Evolutionary conservation across 768 basidiomycete genomes (phyloP).

Genomic region (Podaxis sp.): DNA sequence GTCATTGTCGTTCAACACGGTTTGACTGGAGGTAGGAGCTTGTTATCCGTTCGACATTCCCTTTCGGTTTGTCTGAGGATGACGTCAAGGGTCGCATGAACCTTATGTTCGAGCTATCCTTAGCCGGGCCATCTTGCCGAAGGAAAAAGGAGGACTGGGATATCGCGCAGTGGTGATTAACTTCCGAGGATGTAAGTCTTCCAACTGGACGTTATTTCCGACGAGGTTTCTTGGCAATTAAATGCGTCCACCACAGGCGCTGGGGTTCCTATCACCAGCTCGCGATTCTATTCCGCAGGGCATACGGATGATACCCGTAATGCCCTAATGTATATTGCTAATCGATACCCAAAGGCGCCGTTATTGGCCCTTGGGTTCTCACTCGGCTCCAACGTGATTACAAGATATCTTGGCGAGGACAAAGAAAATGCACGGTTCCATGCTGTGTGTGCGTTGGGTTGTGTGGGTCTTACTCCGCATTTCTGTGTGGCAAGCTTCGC

Average conservation of each 20-base stretch:
- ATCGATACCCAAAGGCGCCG: slow-evolving; percentile 72
- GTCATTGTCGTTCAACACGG: slow-evolving; percentile 58
- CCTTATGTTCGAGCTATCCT: slow-evolving; percentile 84
- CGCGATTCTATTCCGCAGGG: slow-evolving; percentile 83
- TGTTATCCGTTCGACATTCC: neutral
- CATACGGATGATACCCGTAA: slow-evolving; percentile 87
- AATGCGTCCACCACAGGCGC: slow-evolving; percentile 52
- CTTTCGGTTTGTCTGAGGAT: neutral
- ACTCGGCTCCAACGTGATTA: slow-evolving; percentile 87
- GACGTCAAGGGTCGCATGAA: slow-evolving; percentile 75
- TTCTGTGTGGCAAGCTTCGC: slow-evolving; percentile 15
- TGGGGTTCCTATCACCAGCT: slow-evolving; percentile 75
- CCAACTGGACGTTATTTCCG: neutral
- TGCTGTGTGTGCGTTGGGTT: slow-evolving; percentile 67
- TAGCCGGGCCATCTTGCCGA: slow-evolving; percentile 63
- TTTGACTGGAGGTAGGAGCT: slow-evolving; percentile 41
- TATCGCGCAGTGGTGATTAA: slow-evolving; percentile 90
- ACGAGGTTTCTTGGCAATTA: slow-evolving; percentile 9
- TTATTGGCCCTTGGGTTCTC: slow-evolving; percentile 90
- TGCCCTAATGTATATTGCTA: slow-evolving; percentile 71
- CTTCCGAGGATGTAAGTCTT: slow-evolving; percentile 80
- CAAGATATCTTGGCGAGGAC: slow-evolving; percentile 86
- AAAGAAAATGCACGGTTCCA: slow-evolving; percentile 55
- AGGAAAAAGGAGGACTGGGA: slow-evolving; percentile 80
- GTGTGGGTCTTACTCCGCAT: slow-evolving; percentile 45